phyloP scores from a whole-genome alignment of 805 yeast species.

The Pichia rugopelliculosa region DNA sequence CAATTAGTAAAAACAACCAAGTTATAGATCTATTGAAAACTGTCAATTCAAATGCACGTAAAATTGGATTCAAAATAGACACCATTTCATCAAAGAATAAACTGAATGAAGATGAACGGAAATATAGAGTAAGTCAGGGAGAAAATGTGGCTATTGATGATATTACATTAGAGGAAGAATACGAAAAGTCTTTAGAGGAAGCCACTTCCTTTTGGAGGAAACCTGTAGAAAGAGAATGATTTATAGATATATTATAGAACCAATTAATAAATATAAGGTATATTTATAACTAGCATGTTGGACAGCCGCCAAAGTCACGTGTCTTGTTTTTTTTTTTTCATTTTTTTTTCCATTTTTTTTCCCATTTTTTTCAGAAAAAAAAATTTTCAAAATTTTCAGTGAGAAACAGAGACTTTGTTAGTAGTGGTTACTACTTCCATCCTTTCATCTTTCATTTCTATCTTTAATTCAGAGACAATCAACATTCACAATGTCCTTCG shows the following conservation, averaged over 20 bases:
- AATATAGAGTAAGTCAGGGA: constrained; percentile 4
- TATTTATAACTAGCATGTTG: no score
- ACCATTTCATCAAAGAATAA: neutral
- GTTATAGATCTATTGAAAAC: constrained; percentile 17
- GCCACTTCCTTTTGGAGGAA: neutral
- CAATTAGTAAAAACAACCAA: constrained; percentile 9
- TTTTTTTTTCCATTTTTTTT: neutral
- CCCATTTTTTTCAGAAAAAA: neutral
- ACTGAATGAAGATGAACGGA: neutral
- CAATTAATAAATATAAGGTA: no score
- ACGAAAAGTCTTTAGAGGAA: neutral
- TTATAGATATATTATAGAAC: no score
- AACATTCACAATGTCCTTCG: constrained; percentile 56
- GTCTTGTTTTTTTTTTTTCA: neutral
- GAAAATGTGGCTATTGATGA: constrained; percentile 9
- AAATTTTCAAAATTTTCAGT: constrained; percentile 1
- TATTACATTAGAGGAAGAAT: constrained; percentile 3
- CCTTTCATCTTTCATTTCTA: neutral
- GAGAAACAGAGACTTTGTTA: neutral
- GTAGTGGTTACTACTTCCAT: neutral
- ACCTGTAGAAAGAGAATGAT: neutral
- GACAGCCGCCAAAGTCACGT: no score
- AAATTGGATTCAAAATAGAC: constrained; percentile 9
- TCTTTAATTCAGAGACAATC: neutral
- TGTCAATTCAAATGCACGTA: constrained; percentile 12